Base-by-base conservation (phyloP, 139 green algal species). In the Picochlorum sp. region DNA sequence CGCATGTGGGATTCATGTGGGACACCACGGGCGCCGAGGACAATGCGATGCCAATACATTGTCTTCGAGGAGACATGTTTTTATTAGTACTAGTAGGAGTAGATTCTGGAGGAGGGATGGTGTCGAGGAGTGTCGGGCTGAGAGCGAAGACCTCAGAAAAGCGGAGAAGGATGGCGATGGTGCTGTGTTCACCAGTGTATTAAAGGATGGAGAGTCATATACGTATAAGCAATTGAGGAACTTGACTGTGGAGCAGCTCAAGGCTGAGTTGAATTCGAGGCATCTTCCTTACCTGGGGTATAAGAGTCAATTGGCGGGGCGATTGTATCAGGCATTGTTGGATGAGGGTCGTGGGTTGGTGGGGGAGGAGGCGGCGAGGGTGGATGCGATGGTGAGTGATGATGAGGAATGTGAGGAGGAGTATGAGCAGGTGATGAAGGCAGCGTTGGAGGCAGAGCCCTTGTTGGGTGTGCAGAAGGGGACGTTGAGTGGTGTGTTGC, bases 261-360 rank as follows among this genome's bases (percentile, higher is more conserved):
- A 56, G n/a, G 21, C 23, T 38, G 61, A 66, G 20, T 32, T 66
- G 20, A 44, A 56, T 24, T 14, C 13, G 14, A n/a, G 61, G 14
- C 10, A 20, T 4, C 23, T 66, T 26, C 32, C 61, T 9, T 24
- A 23, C 32, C 23, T 66, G 16, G 61, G 61, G 15, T 56, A 56
- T 38, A 18, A 13, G 15, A 66, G 18, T 10, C 61, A 66, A 34
- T 44, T 66, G 21, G 46, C 61, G 10, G 34, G 37, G 11, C 41
- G 69, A 6, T 23, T 75, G 62, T 75, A 75, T 62, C 51, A 37
- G 24, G 41, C 38, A 6, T 41, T 75, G 6, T 16, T 16, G 6
- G n/a, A 54, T 7, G 69, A 75, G 32, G 69, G 62, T 20, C 37
- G 44, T 15, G 69, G 37, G 2, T 46, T 75, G 38, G 60, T 16